Conservation (phyloP, 2,329 filamentous ascomycete species). For the Colletotrichum camelliae region DNA sequence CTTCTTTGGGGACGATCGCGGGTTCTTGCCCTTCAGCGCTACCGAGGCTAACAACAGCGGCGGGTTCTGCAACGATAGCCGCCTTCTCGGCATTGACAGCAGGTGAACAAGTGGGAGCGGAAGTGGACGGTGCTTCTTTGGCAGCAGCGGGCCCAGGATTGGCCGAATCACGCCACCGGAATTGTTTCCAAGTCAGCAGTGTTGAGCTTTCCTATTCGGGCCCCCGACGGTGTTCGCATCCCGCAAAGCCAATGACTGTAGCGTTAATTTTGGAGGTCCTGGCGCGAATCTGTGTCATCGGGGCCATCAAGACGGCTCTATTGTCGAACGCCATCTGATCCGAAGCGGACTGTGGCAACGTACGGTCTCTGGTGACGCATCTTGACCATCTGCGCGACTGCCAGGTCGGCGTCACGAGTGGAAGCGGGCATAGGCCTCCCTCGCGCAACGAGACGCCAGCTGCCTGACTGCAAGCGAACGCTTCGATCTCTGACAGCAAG, state of each 20-base stretch:
- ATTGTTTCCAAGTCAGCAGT: neutral
- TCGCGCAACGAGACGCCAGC: too few relatives aligned
- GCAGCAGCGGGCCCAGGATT: neutral
- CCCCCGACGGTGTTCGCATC: neutral
- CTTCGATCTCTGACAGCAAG: too few relatives aligned
- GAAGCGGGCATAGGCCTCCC: too few relatives aligned
- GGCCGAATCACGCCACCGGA: neutral
- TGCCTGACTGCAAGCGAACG: too few relatives aligned
- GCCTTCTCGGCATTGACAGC: neutral
- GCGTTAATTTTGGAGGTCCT: rapidly evolving
- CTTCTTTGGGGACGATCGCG: neutral
- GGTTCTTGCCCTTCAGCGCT: neutral
- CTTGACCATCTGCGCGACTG: too few relatives aligned
- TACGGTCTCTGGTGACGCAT: too few relatives aligned
- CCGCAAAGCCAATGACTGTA: neutral
- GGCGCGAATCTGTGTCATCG: too few relatives aligned
- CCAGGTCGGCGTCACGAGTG: too few relatives aligned
- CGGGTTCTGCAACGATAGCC: neutral
- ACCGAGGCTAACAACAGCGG: neutral
- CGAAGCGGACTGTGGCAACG: too few relatives aligned
- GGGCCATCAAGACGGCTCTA: too few relatives aligned
- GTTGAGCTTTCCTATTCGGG: neutral
- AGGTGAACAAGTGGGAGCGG: neutral
- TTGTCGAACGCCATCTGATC: too few relatives aligned
- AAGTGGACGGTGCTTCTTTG: neutral